phyloP scores from a whole-genome alignment of 441 rosid genomes.

The Gossypium gossypioides region DNA sequence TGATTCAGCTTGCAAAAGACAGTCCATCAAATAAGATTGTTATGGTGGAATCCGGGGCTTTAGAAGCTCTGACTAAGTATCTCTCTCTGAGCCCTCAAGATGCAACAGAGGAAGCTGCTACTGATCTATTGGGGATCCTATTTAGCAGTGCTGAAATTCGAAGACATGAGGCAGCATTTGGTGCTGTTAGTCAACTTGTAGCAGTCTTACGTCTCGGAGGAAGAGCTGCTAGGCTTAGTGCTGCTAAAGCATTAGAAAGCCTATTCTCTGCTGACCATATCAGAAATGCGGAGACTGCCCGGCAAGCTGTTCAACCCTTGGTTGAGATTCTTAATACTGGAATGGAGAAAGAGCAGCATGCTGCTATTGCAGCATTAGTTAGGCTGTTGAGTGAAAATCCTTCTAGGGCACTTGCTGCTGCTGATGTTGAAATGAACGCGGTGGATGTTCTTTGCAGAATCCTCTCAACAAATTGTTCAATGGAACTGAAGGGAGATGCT shows the following conservation, averaged over 20 bases:
- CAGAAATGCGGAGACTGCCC: constrained; percentile 82
- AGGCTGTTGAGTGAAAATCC: constrained; percentile 94
- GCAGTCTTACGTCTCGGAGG: constrained; percentile 98
- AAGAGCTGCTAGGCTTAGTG: constrained; percentile 93
- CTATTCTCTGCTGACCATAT: constrained; percentile 95
- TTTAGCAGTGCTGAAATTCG: constrained; percentile 90
- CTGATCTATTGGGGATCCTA: constrained; percentile 79
- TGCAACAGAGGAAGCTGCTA: constrained; percentile 99
- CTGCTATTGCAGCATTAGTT: constrained; percentile 95
- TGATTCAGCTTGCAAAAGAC: constrained; percentile 92
- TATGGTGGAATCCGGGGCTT: constrained; percentile 97
- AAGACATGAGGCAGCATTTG: constrained; percentile 93
- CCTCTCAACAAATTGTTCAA: constrained; percentile 83
- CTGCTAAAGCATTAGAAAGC: constrained; percentile 96
- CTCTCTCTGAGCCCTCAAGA: constrained; percentile 98
- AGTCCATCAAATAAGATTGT: constrained; percentile 80
- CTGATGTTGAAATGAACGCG: constrained; percentile 98
- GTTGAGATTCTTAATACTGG: constrained; percentile 97
- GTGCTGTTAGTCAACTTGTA: constrained; percentile 92
- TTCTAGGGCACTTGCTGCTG: constrained; percentile 88
- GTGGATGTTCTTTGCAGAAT: constrained; percentile 98
- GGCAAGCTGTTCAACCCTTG: constrained; percentile 98
- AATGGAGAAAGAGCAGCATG: constrained; percentile 94
- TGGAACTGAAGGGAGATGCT: constrained; percentile 98
- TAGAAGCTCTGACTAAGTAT: constrained; percentile 91